Evolutionary conservation across 805 yeast genomes (phyloP).

Genomic region (Zygoascus ofunaensis): DNA sequence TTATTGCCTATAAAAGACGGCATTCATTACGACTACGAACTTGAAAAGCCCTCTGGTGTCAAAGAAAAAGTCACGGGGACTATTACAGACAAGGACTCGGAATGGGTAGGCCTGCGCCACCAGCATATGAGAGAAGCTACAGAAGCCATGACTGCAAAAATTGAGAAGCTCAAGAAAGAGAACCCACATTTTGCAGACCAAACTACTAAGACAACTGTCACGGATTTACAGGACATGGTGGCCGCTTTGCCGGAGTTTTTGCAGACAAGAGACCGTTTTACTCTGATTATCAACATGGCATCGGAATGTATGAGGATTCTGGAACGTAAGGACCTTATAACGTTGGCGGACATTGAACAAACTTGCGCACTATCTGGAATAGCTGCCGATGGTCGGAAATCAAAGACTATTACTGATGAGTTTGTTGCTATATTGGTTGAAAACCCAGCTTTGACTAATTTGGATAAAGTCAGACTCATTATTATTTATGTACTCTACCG

Average conservation of each 20-base stretch:
- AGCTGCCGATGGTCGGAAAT: slow-evolving; percentile 56
- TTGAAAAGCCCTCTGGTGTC: slow-evolving; percentile 39
- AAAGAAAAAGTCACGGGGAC: slow-evolving; percentile 38
- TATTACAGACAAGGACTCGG: slow-evolving; percentile 53
- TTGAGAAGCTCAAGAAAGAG: slow-evolving; percentile 57
- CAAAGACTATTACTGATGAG: slow-evolving; percentile 48
- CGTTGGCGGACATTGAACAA: slow-evolving; percentile 80
- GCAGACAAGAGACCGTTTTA: slow-evolving; percentile 29
- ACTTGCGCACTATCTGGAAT: slow-evolving; percentile 58
- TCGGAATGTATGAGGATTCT: slow-evolving; percentile 58
- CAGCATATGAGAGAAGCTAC: slow-evolving; percentile 67
- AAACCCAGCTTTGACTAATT: slow-evolving; percentile 39
- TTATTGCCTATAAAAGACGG: slow-evolving; percentile 38
- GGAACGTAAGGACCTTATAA: slow-evolving; percentile 51
- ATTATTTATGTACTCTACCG: slow-evolving; percentile 69
- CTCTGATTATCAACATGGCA: slow-evolving; percentile 31
- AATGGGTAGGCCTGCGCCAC: slow-evolving; percentile 66
- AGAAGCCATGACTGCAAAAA: slow-evolving; percentile 47
- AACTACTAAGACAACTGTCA: slow-evolving; percentile 50
- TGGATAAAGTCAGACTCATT: slow-evolving; percentile 68
- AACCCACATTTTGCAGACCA: slow-evolving; percentile 71
- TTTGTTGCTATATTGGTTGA: slow-evolving; percentile 45
- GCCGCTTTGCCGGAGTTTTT: slow-evolving; percentile 31
- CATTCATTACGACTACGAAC: slow-evolving; percentile 43
- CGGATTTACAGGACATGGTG: slow-evolving; percentile 67